These are phyloP conservation scores for Quillaja saponaria DNA, from an alignment of 306 rosid genomes.

Conservation along the genomic window DNA sequence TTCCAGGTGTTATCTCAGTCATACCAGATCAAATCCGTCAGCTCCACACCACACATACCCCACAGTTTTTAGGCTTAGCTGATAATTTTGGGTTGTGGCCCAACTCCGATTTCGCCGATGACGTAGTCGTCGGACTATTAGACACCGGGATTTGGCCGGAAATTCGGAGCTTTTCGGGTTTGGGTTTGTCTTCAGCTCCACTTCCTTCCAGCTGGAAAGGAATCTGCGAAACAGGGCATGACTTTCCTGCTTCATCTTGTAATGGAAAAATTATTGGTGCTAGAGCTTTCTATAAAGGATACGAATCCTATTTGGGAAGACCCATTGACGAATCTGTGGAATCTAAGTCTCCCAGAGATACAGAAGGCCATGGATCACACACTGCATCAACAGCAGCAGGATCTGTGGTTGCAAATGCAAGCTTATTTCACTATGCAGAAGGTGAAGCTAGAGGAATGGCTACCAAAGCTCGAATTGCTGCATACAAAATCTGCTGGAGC, in stretches of 20 bases:
- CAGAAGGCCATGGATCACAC: slow-evolving; percentile 83
- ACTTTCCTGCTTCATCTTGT: slow-evolving; percentile 58
- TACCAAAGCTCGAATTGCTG: slow-evolving; percentile 73
- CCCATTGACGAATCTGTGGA: slow-evolving; percentile 56
- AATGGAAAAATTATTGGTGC: slow-evolving; percentile 78
- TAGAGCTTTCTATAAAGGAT: slow-evolving; percentile 56
- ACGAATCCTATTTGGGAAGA: slow-evolving; percentile 43
- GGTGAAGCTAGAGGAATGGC: slow-evolving; percentile 95
- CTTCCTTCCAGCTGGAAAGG: slow-evolving; percentile 76
- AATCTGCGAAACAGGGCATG: slow-evolving; percentile 32
- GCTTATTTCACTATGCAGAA: slow-evolving; percentile 59
- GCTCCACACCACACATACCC: slow-evolving; percentile 79
- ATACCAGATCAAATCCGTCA: slow-evolving; percentile 65
- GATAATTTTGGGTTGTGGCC: slow-evolving; percentile 66
- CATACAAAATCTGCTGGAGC: slow-evolving; percentile 82
- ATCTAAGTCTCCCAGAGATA: slow-evolving; percentile 67
- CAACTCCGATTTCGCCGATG: slow-evolving; percentile 51
- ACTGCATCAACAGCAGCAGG: slow-evolving; percentile 86
- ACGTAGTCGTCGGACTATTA: slow-evolving; percentile 65
- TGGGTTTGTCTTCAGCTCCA: slow-evolving; percentile 44
- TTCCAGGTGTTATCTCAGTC: slow-evolving; percentile 53
- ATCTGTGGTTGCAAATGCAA: slow-evolving; percentile 52
- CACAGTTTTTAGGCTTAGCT: slow-evolving; percentile 61
- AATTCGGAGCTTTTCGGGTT: slow-evolving; percentile 54
- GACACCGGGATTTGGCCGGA: slow-evolving; percentile 97